Conservation (phyloP, 345 rosid genomes). For the Microcos paniculata region DNA sequence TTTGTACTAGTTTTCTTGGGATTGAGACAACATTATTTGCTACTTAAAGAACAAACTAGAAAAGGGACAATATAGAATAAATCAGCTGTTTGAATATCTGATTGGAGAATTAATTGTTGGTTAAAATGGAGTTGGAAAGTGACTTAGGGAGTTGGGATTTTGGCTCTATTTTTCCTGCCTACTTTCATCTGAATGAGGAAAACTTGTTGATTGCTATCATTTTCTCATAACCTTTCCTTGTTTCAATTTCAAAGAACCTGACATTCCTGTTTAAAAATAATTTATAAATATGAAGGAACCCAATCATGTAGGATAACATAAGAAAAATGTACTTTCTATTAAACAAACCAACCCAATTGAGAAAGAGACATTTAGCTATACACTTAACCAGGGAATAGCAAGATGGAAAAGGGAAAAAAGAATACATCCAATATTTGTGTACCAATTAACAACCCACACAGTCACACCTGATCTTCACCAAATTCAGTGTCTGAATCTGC, state of each 20-base stretch:
- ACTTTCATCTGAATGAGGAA: conserved; percentile 4
- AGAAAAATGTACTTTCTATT: too few species aligned
- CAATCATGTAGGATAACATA: too few species aligned
- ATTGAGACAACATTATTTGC: neutral
- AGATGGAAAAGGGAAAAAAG: too few species aligned
- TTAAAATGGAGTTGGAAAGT: neutral
- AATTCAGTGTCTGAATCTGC: too few species aligned
- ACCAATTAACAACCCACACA: too few species aligned
- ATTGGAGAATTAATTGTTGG: neutral
- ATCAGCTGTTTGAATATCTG: neutral
- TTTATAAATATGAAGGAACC: neutral
- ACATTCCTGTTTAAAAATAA: neutral
- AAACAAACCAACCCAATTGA: too few species aligned
- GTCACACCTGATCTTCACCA: too few species aligned
- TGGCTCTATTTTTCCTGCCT: conserved; percentile 1
- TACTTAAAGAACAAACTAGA: neutral
- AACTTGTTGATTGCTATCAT: neutral
- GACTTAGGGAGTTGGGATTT: neutral
- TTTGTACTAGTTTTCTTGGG: neutral
- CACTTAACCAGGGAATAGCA: too few species aligned
- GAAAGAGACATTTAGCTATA: too few species aligned
- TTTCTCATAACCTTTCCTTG: neutral
- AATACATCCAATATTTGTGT: too few species aligned
- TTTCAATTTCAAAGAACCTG: neutral
- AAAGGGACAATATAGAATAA: neutral